Evolutionary conservation across 805 yeast genomes (phyloP).

Genomic region (Yamadazyma kitorensis): DNA sequence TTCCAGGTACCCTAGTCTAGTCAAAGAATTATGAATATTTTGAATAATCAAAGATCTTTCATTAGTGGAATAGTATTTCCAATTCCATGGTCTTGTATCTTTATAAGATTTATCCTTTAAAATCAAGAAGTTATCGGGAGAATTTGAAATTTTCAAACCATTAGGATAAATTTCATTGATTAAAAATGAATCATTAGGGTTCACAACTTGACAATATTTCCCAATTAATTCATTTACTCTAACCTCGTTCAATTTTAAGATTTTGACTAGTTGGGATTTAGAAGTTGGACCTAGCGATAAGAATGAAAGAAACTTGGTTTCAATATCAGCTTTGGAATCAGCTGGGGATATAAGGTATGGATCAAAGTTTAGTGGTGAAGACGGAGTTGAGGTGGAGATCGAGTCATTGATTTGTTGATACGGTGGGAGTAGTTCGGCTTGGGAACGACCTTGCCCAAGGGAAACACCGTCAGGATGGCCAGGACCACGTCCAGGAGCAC

Average conservation of each 20-base stretch:
- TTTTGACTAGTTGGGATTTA: neutral
- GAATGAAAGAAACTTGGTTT: slow-evolving; percentile 37
- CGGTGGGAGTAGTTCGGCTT: too few relatives aligned
- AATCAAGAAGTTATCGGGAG: slow-evolving; percentile 15
- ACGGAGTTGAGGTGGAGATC: slow-evolving; percentile 7
- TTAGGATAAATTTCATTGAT: slow-evolving; percentile 29
- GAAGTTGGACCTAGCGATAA: slow-evolving; percentile 50
- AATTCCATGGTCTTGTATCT: slow-evolving; percentile 37
- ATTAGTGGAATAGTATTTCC: slow-evolving; percentile 27
- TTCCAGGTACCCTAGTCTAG: slow-evolving; percentile 40
- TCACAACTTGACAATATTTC: slow-evolving; percentile 29
- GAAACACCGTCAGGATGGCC: too few relatives aligned
- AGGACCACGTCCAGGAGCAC: too few relatives aligned
- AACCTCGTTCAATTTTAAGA: slow-evolving; percentile 7
- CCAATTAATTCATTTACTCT: slow-evolving; percentile 18
- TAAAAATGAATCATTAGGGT: slow-evolving; percentile 29
- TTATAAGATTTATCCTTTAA: slow-evolving; percentile 42
- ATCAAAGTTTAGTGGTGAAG: slow-evolving; percentile 13
- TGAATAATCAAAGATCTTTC: slow-evolving; percentile 31
- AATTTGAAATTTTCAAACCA: neutral
- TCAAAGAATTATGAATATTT: slow-evolving; percentile 37
- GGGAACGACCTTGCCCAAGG: too few relatives aligned
- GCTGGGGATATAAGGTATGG: slow-evolving; percentile 10
- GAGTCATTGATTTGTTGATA: neutral
- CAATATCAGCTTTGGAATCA: slow-evolving; percentile 8